These are phyloP conservation scores for Alternaria brassicicola DNA, from an alignment of 2,329 filamentous ascomycete genomes.

Conservation along the genomic window DNA sequence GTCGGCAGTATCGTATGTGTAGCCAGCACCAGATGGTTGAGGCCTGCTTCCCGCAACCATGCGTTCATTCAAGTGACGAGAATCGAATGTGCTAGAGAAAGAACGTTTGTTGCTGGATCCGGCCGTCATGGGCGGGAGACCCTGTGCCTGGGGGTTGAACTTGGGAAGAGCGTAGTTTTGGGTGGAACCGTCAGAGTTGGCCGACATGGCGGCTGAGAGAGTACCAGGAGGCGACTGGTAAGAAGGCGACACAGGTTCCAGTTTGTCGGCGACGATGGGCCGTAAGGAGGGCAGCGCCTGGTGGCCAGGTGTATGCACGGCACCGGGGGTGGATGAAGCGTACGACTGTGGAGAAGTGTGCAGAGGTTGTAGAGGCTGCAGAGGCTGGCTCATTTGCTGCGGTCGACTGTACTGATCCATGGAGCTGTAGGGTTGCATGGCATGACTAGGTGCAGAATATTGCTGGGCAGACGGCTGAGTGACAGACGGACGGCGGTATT, in stretches of 20 bases:
- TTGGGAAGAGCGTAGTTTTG: slow-evolving; percentile 39
- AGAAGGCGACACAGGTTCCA: slow-evolving; percentile 55
- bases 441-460: slow-evolving; percentile 44
- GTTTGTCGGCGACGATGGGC: slow-evolving; percentile 40
- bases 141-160: slow-evolving; percentile 35
- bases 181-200: slow-evolving; percentile 37
- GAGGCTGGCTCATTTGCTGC: slow-evolving; percentile 44
- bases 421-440: slow-evolving; percentile 42
- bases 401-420: slow-evolving; percentile 48
- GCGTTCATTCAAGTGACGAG: slow-evolving; percentile 51
- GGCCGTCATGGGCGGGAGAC: slow-evolving; percentile 31
- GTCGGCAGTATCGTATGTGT: slow-evolving; percentile 44
- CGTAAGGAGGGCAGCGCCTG: slow-evolving; percentile 53
- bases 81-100: slow-evolving; percentile 55
- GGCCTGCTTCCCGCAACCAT: slow-evolving; percentile 55
- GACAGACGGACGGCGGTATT: slow-evolving; percentile 52
- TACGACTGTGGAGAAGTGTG: slow-evolving; percentile 43
- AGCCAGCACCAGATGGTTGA: slow-evolving; percentile 36
- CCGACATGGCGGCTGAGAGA: slow-evolving; percentile 42
- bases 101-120: slow-evolving; percentile 53
- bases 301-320: slow-evolving; percentile 40
- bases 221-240: slow-evolving; percentile 47
- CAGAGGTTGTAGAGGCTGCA: slow-evolving; percentile 43
- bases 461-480: slow-evolving; percentile 41
- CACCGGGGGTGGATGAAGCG: slow-evolving; percentile 33